phyloP scores from a whole-genome alignment of 306 rosid genomes.

The Lotus japonicus region DNA sequence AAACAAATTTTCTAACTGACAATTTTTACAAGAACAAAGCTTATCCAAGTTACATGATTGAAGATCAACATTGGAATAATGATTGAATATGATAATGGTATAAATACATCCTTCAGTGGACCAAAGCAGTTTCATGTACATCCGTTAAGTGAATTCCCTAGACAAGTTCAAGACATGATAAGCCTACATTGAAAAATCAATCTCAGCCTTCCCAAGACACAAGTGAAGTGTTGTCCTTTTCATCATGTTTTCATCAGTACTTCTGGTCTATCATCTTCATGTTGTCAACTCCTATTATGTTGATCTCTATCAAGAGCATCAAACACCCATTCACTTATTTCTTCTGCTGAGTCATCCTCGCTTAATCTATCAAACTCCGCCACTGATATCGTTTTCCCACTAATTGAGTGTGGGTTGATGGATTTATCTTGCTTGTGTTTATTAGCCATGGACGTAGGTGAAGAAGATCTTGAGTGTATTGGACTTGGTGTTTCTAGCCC shows the following conservation, averaged over 20 bases:
- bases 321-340: conserved; percentile 67
- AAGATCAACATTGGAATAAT: conserved; percentile 27
- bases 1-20: not conserved
- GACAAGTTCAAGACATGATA: not conserved
- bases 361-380: conserved; percentile 35
- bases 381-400: not conserved
- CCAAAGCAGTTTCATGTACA: conserved; percentile 15
- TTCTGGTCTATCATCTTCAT: conserved; percentile 16
- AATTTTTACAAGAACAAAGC: conserved; percentile 16
- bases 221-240: not conserved
- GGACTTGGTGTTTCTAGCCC: conserved; percentile 37
- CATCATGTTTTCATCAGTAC: conserved; percentile 4
- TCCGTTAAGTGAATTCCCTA: conserved; percentile 4
- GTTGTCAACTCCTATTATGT: conserved; percentile 18
- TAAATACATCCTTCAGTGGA: conserved; percentile 18
- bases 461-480: conserved; percentile 9
- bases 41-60: conserved; percentile 15
- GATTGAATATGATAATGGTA: conserved; percentile 28
- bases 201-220: conserved; percentile 17
- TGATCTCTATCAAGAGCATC: conserved; percentile 51
- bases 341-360: conserved; percentile 45
- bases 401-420: conserved; percentile 13
- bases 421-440: conserved; percentile 20
- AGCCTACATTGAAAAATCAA: not conserved
- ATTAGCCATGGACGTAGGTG: conserved; percentile 22